These are phyloP conservation scores for Hevea brasiliensis DNA, from an alignment of 345 rosid species.

Conservation along the genomic window DNA sequence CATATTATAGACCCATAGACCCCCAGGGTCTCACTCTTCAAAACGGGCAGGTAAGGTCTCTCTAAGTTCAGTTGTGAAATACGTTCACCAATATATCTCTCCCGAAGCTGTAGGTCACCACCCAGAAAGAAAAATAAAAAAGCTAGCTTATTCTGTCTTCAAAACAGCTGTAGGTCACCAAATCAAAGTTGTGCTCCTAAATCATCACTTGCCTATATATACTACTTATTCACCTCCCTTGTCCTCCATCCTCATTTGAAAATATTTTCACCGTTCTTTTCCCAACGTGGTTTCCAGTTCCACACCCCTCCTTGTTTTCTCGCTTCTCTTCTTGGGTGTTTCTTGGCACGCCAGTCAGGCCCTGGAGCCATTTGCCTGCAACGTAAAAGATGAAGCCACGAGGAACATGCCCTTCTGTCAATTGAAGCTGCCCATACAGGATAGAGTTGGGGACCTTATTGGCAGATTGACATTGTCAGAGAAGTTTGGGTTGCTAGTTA, in stretches of 20 bases:
- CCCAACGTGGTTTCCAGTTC: background rate
- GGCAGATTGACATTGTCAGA: conserved; percentile 28
- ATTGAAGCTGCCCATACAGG: conserved; percentile 22
- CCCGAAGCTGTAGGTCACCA: too few relatives aligned
- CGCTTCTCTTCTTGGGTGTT: background rate
- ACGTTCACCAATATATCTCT: too few relatives aligned
- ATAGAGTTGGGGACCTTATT: conserved; percentile 28
- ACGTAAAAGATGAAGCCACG: conserved; percentile 15
- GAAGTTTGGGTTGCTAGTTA: conserved; percentile 28
- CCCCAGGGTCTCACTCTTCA: too few relatives aligned
- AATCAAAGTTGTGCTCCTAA: conserved; percentile 13
- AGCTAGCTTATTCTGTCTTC: too few relatives aligned
- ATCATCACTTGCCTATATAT: conserved; percentile 19
- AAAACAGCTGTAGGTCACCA: too few relatives aligned
- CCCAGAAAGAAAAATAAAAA: too few relatives aligned
- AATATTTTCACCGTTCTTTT: background rate
- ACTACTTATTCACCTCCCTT: conserved; percentile 8
- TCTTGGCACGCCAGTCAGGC: conserved; percentile 1
- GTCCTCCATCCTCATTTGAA: background rate
- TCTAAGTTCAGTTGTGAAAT: too few relatives aligned
- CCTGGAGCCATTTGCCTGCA: conserved; percentile 21
- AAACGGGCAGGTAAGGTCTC: too few relatives aligned
- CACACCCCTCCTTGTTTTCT: background rate
- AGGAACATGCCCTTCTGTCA: conserved; percentile 27
- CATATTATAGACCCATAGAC: too few relatives aligned